A percentile compares a stretch with the other conserved stretches of the same genome.
phyloP scores from a whole-genome alignment of 2,329 filamentous ascomycete species.

The Colletotrichum horii region DNA sequence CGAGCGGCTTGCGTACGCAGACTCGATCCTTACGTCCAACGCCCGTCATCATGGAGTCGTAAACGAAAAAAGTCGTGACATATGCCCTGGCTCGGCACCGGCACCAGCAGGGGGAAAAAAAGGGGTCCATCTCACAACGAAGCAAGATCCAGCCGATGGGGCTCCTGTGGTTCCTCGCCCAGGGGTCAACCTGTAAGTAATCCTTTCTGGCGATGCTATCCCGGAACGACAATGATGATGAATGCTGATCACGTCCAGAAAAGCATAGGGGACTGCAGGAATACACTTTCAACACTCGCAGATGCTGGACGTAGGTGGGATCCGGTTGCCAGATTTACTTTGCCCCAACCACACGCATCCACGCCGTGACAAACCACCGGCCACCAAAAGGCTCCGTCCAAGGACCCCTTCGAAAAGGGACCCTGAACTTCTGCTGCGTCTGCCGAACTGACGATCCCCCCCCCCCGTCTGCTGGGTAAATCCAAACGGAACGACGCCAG shows the following conservation, averaged over 20 bases:
- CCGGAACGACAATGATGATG: background rate
- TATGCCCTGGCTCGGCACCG: background rate
- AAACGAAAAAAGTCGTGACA: background rate
- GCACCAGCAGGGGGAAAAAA: background rate
- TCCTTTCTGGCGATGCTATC: background rate
- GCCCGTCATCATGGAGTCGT: constrained; percentile 9
- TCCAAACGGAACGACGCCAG: background rate
- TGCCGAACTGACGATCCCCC: background rate
- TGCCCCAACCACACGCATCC: background rate
- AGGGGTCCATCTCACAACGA: background rate
- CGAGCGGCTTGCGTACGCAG: background rate
- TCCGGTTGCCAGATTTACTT: background rate
- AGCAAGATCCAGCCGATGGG: background rate
- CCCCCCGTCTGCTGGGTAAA: background rate
- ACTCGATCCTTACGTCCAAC: background rate
- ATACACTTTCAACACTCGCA: background rate
- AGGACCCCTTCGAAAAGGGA: background rate
- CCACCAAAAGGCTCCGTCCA: background rate
- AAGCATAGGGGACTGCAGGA: background rate
- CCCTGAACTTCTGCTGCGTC: background rate
- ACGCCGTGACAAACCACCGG: background rate
- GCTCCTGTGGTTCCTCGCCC: background rate
- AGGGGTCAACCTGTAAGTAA: constrained; percentile 8
- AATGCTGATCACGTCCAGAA: background rate
- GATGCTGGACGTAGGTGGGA: background rate